Percentiles rank a stretch among this genome's conserved stretches.
Conservation (phyloP, 2,329 filamentous ascomycete species). For the Coniella lustricola region DNA sequence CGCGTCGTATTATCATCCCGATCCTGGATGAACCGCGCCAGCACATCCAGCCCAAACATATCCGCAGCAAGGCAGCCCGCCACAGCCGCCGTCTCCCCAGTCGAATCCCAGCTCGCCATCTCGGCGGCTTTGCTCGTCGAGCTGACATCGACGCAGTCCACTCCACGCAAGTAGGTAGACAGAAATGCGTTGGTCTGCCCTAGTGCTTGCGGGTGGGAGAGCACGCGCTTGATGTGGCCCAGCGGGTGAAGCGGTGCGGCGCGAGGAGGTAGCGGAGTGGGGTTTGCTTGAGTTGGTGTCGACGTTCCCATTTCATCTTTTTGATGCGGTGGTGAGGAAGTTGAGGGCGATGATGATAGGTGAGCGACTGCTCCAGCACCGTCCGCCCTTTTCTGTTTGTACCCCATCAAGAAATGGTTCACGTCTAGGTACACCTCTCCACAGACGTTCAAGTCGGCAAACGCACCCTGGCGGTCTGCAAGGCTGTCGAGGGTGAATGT, state of each 20-base stretch:
- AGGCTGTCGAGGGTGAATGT: conserved; percentile 85
- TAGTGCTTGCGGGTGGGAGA: conserved; percentile 93
- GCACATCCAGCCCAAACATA: conserved; percentile 58
- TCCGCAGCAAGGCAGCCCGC: conserved; percentile 67
- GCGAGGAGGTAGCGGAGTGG: conserved; percentile 36
- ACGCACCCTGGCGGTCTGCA: conserved; percentile 60
- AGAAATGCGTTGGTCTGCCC: conserved; percentile 82
- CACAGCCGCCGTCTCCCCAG: conserved; percentile 66
- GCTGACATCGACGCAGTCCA: conserved; percentile 76
- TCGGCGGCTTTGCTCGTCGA: conserved; percentile 83
- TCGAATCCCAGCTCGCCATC: conserved; percentile 55
- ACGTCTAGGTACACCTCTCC: conserved; percentile 83
- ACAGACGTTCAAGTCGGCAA: conserved; percentile 66
- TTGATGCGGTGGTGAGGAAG: too few species aligned
- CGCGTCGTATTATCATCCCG: conserved; percentile 68
- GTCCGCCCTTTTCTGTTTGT: conserved; percentile 4
- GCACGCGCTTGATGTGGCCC: conserved; percentile 63
- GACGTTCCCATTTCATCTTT: conserved; percentile 27
- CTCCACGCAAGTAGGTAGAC: conserved; percentile 57
- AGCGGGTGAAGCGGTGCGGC: conserved; percentile 45
- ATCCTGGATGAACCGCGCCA: conserved; percentile 67
- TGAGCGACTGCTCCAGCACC: too few species aligned
- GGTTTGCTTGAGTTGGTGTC: conserved; percentile 42
- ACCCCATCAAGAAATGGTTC: conserved; percentile 76
- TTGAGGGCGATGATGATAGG: too few species aligned